Percentiles rank a stretch among this genome's conserved stretches.
Evolutionary conservation across 2,329 filamentous ascomycete species (phyloP).

Genomic region (Scedosporium apiospermum): DNA sequence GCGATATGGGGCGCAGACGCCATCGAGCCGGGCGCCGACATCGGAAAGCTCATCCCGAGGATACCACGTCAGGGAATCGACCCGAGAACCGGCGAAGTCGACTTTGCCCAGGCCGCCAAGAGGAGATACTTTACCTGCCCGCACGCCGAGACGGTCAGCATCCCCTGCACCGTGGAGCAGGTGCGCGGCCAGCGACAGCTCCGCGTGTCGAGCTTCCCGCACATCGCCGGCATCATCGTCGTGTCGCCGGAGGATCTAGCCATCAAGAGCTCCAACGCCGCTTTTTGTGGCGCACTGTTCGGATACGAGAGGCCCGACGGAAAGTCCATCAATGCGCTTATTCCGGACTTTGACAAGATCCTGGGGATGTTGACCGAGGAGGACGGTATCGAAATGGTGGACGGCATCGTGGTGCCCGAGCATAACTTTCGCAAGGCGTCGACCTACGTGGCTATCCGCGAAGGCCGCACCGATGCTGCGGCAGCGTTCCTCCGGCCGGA

Average conservation of each 20-base stretch:
- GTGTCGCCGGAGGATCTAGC: slow-evolving; percentile 68
- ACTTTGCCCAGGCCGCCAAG: slow-evolving; percentile 65
- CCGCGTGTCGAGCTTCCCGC: slow-evolving; percentile 85
- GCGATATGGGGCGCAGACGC: slow-evolving; percentile 76
- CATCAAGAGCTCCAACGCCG: slow-evolving; percentile 88
- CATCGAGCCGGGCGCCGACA: slow-evolving; percentile 58
- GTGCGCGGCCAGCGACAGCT: slow-evolving; percentile 61
- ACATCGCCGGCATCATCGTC: slow-evolving; percentile 95
- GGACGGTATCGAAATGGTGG: slow-evolving; percentile 71
- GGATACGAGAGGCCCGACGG: slow-evolving; percentile 80
- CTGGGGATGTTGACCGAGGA: slow-evolving; percentile 75
- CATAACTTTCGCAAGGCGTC: slow-evolving; percentile 89
- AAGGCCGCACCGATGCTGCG: slow-evolving; percentile 70
- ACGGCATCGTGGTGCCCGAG: slow-evolving; percentile 95
- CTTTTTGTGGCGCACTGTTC: slow-evolving; percentile 87
- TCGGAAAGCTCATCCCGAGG: slow-evolving; percentile 70
- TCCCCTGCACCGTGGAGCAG: slow-evolving; percentile 75
- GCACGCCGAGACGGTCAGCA: slow-evolving; percentile 66
- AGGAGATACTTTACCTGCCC: slow-evolving; percentile 77
- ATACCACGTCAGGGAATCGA: slow-evolving; percentile 69
- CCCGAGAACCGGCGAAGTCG: slow-evolving; percentile 60
- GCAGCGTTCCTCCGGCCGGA: slow-evolving; percentile 74
- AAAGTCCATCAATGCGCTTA: slow-evolving; percentile 65
- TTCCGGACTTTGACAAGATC: slow-evolving; percentile 81
- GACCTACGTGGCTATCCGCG: slow-evolving; percentile 71